These are phyloP conservation scores for Fusarium camptoceras DNA, from an alignment of 2,329 filamentous ascomycete genomes.

Conservation along the genomic window DNA sequence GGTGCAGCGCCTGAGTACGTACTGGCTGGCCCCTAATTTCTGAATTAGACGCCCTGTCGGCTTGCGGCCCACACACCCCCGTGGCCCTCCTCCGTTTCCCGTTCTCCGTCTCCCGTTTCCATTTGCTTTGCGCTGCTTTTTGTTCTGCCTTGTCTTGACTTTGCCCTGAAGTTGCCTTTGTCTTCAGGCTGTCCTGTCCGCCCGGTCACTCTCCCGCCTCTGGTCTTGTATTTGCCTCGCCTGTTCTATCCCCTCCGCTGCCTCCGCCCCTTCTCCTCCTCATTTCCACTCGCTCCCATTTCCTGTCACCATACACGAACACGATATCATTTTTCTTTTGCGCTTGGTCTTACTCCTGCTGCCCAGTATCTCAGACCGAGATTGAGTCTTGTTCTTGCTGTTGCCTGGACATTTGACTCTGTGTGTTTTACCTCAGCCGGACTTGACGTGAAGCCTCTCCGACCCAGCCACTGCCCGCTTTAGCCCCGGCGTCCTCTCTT, in stretches of 20 bases:
- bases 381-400: background rate
- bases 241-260: conserved; percentile 22
- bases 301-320: conserved; percentile 14
- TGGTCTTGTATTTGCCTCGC: conserved; percentile 35
- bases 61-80: conserved; percentile 37
- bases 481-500: conserved; percentile 28
- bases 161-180: conserved; percentile 31
- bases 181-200: conserved; percentile 34
- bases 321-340: conserved; percentile 4
- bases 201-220: conserved; percentile 21
- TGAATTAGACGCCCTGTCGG: conserved; percentile 27
- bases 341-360: background rate
- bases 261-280: conserved; percentile 26
- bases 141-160: background rate
- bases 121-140: conserved; percentile 28
- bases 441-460: conserved; percentile 17
- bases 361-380: background rate
- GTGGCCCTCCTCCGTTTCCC: conserved; percentile 41
- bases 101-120: conserved; percentile 33
- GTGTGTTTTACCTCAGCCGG: conserved; percentile 31
- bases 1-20: background rate
- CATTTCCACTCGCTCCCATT: conserved; percentile 20
- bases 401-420: conserved; percentile 15
- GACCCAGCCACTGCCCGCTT: conserved; percentile 25
- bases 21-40: background rate